Evolutionary conservation across 2,329 filamentous ascomycete species (phyloP).

Genomic region (Periconia macrospinosa): DNA sequence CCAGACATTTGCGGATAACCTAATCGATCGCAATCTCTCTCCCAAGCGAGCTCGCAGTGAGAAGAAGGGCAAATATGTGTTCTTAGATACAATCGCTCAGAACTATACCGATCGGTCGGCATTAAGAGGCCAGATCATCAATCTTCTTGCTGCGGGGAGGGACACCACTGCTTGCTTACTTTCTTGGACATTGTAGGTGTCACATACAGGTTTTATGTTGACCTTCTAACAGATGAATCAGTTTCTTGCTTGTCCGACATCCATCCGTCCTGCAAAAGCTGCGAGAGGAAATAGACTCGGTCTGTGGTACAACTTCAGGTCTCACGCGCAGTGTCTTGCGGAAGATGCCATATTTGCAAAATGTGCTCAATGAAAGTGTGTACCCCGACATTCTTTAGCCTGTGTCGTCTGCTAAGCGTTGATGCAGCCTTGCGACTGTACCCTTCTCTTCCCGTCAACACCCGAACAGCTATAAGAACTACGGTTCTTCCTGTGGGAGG

Average conservation of each 20-base stretch:
- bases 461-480: constrained; percentile 18
- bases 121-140: constrained; percentile 45
- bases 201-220: neutral
- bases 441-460: constrained; percentile 29
- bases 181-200: constrained; percentile 23
- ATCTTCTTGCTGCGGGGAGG: constrained; percentile 38
- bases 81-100: constrained; percentile 39
- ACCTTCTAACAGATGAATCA: constrained; percentile 4
- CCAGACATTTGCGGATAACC: constrained; percentile 44
- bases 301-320: constrained; percentile 39
- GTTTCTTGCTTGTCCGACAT: constrained; percentile 35
- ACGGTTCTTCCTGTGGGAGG: constrained; percentile 33
- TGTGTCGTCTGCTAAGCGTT: neutral
- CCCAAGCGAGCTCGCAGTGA: constrained; percentile 19
- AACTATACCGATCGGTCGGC: constrained; percentile 40
- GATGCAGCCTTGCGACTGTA: constrained; percentile 29
- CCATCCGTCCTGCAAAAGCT: constrained; percentile 34
- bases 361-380: constrained; percentile 45
- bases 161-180: constrained; percentile 37
- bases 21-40: constrained; percentile 49
- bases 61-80: constrained; percentile 39
- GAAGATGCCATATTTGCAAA: constrained; percentile 28
- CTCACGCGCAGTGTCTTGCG: constrained; percentile 47
- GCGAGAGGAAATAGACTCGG: constrained; percentile 35
- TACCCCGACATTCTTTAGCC: neutral